phyloP scores from a whole-genome alignment of 192 early-diverging fungal genomes.

The Helicostylum pulchrum region DNA sequence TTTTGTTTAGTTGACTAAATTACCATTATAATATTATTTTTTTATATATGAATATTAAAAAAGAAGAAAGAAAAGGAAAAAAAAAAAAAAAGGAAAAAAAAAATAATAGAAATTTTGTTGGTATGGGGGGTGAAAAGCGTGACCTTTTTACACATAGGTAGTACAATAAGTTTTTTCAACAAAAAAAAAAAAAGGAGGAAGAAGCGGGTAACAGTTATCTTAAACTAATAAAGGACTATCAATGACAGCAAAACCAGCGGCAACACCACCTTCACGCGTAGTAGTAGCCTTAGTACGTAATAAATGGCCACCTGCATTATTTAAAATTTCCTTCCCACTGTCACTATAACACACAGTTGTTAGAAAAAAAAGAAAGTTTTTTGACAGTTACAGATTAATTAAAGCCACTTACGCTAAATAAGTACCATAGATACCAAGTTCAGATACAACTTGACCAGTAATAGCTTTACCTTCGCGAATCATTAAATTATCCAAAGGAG shows the following conservation, averaged over 20 bases:
- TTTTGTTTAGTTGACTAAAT: background rate
- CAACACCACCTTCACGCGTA: conserved; percentile 93
- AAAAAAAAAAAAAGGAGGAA: too few species aligned
- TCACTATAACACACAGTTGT: conserved; percentile 60
- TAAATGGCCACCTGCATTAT: conserved; percentile 83
- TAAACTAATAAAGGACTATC: conserved; percentile 69
- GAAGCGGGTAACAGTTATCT: background rate
- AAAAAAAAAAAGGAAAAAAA: background rate
- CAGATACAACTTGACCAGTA: conserved; percentile 77
- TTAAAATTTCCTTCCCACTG: conserved; percentile 55
- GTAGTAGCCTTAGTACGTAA: conserved; percentile 85
- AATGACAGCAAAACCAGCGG: conserved; percentile 91
- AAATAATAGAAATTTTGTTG: background rate
- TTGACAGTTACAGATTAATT: background rate
- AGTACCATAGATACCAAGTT: conserved; percentile 91
- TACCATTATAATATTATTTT: conserved; percentile 11
- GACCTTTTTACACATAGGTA: too few species aligned
- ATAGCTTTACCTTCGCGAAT: conserved; percentile 73
- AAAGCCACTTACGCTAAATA: conserved; percentile 66
- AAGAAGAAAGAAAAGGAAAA: background rate
- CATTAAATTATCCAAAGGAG: conserved; percentile 68
- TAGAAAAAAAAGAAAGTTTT: conserved; percentile 11
- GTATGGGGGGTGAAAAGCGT: too few species aligned
- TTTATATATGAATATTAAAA: background rate
- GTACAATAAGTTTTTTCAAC: too few species aligned